Evolutionary conservation across 257 asterid genomes (phyloP).

Genomic region (Solanum sitiens): DNA sequence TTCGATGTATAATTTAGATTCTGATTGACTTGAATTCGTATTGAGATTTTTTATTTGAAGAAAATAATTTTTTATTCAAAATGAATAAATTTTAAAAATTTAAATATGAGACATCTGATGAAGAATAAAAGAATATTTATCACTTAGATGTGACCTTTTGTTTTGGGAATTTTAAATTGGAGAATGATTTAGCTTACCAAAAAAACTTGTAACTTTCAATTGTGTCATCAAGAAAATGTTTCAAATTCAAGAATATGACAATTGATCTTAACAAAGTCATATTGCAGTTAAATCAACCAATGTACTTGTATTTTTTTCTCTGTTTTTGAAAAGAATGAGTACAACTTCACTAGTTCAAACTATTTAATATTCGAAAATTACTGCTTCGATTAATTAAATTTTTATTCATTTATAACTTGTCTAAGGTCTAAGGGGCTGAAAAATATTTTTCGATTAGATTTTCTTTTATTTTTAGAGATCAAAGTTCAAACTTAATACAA

Average conservation of each 20-base stretch:
- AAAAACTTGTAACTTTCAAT: not conserved
- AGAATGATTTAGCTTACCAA: not conserved
- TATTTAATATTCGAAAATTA: not conserved
- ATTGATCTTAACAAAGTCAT: not conserved
- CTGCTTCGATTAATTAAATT: not conserved
- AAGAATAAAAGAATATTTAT: not conserved
- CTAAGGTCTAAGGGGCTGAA: no score
- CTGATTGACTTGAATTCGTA: not conserved
- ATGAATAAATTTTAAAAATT: not conserved
- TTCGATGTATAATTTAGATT: accelerated
- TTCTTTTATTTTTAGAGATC: no score
- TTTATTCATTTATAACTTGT: no score
- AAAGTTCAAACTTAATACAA: no score
- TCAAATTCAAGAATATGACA: not conserved
- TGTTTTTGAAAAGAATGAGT: not conserved
- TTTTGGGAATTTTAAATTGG: not conserved
- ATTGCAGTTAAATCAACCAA: not conserved
- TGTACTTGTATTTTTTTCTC: not conserved
- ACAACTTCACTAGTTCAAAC: not conserved
- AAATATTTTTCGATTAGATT: no score
- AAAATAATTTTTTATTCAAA: accelerated
- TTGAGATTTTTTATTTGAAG: not conserved
- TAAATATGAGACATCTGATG: accelerated
- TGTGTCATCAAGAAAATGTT: not conserved
- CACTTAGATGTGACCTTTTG: not conserved